These are phyloP conservation scores for Cutaneotrichosporon sp. DNA, from an alignment of 1,284 basidiomycete genomes.

Conservation along the genomic window DNA sequence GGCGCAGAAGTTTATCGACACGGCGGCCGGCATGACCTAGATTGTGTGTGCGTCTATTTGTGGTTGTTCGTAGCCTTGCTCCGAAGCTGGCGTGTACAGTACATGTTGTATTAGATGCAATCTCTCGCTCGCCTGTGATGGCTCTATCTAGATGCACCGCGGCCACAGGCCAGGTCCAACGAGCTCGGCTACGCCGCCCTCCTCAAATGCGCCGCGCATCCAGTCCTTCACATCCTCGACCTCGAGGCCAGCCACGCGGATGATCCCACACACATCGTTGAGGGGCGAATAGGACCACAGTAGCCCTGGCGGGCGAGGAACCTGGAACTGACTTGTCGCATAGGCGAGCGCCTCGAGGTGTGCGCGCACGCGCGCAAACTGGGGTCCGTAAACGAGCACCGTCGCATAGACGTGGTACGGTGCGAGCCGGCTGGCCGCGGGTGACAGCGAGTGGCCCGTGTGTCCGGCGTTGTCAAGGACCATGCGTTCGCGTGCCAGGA, in stretches of 20 bases:
- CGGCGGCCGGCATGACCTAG: conserved; percentile 19
- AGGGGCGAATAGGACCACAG: conserved; percentile 48
- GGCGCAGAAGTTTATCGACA: conserved; percentile 46
- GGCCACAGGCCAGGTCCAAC: conserved; percentile 52
- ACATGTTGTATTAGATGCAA: conserved; percentile 13
- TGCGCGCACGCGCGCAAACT: conserved; percentile 30
- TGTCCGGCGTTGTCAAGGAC: conserved; percentile 17
- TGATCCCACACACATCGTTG: conserved; percentile 35
- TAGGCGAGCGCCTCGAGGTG: conserved; percentile 33
- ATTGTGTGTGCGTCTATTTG: not conserved
- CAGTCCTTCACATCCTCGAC: conserved; percentile 48
- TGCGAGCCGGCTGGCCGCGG: conserved; percentile 32
- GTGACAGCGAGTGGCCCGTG: conserved; percentile 2
- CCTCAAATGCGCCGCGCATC: conserved; percentile 39
- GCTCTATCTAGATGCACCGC: conserved; percentile 28
- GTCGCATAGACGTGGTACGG: conserved; percentile 53
- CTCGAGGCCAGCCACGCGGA: conserved; percentile 47
- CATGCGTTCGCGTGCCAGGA: conserved; percentile 27
- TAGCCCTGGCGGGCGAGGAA: conserved; percentile 34
- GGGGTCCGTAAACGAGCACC: conserved; percentile 47
- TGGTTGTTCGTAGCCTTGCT: not conserved
- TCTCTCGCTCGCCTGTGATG: not conserved
- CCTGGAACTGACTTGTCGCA: conserved; percentile 41
- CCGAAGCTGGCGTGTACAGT: not conserved
- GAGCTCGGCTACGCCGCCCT: conserved; percentile 40